Base-by-base conservation (phyloP, 2,329 filamentous ascomycete genomes). In the Fusarium lateritium region DNA sequence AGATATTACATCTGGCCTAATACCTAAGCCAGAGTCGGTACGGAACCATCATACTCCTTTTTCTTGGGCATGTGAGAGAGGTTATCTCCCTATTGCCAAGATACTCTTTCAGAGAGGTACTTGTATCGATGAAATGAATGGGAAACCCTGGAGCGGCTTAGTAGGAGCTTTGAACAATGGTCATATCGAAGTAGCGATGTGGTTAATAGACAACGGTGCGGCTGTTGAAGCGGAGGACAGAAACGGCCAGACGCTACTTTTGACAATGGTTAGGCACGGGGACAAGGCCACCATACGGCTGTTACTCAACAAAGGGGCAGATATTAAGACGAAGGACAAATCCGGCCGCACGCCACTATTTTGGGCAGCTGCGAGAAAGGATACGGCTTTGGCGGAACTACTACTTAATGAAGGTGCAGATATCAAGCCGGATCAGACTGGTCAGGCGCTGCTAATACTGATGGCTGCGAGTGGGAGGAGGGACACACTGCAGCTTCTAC, bases 401-500 rank as follows among this genome's bases (percentile, higher is more conserved):
- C 24, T 24, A 24, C 24, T 24, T 24, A 7, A 24, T 24, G 24
- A 24, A 24, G 24, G 24, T 24, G 24, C 24, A 24, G 24, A 24
- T 24, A 24, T 24, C 7, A 24, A 24, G 24, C 24, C 8, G 19
- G 2, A 19, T 46, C 9, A n/a, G 38, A 14, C 6, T n/a, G 7
- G 6, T 6, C 19, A 11, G 13, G 57, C 58, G 11, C 40, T 65
- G 14, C 43, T 71, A 24, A 6, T 24, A 24, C 24, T 24, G 24
- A 6, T 24, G 5, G 24, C 24, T 24, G 7, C 5, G 7, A 24
- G 24, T 24, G 24, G 24, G 24, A 5, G 24, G 24, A 4, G 7
- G 7, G 24, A 24, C 7, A 24, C 24, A 6, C 7, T 24, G 24
- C 24, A 24, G 7, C 24, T 24, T 6, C 24, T 24, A 24, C 24